Evolutionary conservation across 371 early-diverging fungal species (phyloP).

Genomic region (Mortierella sp.): DNA sequence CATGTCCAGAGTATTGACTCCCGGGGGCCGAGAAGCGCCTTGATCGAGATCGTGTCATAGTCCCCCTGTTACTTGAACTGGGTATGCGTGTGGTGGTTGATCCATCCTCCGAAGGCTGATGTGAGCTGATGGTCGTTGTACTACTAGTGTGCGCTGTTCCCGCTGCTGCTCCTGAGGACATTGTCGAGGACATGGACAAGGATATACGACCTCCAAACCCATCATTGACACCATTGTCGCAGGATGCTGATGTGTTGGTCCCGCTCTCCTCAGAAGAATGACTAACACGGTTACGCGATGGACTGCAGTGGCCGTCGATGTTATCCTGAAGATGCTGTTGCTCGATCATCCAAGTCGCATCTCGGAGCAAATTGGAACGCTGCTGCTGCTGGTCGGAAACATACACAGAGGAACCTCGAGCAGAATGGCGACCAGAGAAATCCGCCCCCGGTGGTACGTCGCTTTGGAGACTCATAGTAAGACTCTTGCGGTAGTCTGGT

Average conservation of each 20-base stretch:
- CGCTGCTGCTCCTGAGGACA: background rate
- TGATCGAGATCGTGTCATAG: conserved; percentile 27
- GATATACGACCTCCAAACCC: background rate
- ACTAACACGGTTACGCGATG: background rate
- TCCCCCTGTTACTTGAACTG: conserved; percentile 16
- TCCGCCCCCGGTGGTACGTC: conserved; percentile 24
- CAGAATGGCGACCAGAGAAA: conserved; percentile 20
- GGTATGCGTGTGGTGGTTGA: background rate
- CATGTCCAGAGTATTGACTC: conserved; percentile 18
- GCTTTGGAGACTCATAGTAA: conserved; percentile 36
- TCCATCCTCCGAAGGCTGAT: background rate
- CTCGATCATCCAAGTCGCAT: conserved; percentile 42
- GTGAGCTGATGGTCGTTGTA: too few species aligned
- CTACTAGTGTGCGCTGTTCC: background rate
- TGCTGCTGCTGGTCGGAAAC: conserved; percentile 20
- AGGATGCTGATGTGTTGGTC: background rate
- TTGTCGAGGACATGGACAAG: background rate
- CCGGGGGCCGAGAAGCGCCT: conserved; percentile 45
- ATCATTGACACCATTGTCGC: too few species aligned
- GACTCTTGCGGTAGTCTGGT: conserved; percentile 44
- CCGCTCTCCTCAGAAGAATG: background rate
- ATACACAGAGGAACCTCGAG: conserved; percentile 14
- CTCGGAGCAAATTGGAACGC: conserved; percentile 38
- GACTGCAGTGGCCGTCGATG: background rate
- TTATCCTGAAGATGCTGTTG: conserved; percentile 20